Conservation (phyloP, 208 protist genomes). For the Trypanosoma vivax region DNA sequence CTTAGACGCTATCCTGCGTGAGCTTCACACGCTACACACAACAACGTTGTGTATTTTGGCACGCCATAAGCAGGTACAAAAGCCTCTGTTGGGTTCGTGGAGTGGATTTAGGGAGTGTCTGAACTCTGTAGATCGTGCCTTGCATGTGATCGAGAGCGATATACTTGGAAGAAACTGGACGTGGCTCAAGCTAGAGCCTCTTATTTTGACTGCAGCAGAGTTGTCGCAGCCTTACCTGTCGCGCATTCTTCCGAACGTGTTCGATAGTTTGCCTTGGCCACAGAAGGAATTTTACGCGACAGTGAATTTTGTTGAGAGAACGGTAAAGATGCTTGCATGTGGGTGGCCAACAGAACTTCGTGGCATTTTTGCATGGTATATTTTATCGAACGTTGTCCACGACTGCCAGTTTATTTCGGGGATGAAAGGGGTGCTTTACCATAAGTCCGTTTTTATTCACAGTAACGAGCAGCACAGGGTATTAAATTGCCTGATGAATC, state of each 20-base stretch:
- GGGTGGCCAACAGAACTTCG: constrained; percentile 63
- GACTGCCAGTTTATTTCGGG: constrained; percentile 18
- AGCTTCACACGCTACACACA: constrained; percentile 46
- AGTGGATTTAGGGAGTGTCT: constrained; percentile 31
- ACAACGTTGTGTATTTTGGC: constrained; percentile 31
- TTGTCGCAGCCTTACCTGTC: constrained; percentile 31
- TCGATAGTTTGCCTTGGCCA: constrained; percentile 40
- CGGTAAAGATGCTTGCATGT: constrained; percentile 40
- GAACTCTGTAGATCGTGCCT: constrained; percentile 17
- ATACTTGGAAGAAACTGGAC: constrained; percentile 61
- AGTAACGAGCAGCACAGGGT: constrained; percentile 32
- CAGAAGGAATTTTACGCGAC: constrained; percentile 67
- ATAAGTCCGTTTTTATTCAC: constrained; percentile 22
- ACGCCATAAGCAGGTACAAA: constrained; percentile 37
- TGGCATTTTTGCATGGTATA: constrained; percentile 53
- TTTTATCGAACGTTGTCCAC: constrained; percentile 29
- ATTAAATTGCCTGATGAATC: constrained; percentile 23
- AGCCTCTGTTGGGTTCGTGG: constrained; percentile 49
- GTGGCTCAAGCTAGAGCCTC: constrained; percentile 36
- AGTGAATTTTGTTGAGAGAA: constrained; percentile 51
- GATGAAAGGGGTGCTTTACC: constrained; percentile 28
- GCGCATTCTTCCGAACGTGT: constrained; percentile 55
- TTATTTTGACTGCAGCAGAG: constrained; percentile 29
- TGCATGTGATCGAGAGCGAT: constrained; percentile 43
- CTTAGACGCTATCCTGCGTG: constrained; percentile 40